Evolutionary conservation across 768 basidiomycete species (phyloP), one percentile per base, ranked within the genome.

Genomic region (Psilocybe tampanensis): DNA sequence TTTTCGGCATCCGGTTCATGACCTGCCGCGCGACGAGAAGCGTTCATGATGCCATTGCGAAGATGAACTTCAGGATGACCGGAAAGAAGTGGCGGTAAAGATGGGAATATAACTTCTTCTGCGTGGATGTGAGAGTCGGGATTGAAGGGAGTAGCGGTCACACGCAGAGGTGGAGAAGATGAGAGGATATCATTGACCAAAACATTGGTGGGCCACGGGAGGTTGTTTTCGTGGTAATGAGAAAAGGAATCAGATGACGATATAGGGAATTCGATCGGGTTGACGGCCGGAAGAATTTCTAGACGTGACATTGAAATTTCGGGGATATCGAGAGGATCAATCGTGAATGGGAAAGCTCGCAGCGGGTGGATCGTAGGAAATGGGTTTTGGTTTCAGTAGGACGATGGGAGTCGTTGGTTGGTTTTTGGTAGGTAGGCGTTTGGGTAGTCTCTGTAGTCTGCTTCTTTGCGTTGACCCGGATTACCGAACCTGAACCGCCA

Each of bases 401-500:
- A 39, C n/a, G 52, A 29, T 52, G 56, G 52, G 51, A 50, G 21
- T 34, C 32, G 43, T 36, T 58, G 51, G 58, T 49, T 52, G 51
- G 34, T 56, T 53, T 44, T 55, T 9, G 50, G 49, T 49, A 44
- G 44, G 48, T 48, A 39, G 48, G 13, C 17, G 45, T 56, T 56
- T 58, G 56, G 50, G 45, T 43, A 59, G 60, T 64, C 56, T 51
- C 55, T 62, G 51, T 49, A 55, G 53, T 60, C 55, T 64, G 51
- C 51, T 57, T 66, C 44, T 58, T 29, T 69, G 63, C 63, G 62
- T 71, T 68, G 75, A 75, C 76, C 80, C 72, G 74, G 72, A 77
- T 81, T 86, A 86, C 85, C 85, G 83, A 84, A 71, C 85, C 84
- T 81, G 75, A 77, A 81, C 89, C 89, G 86, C 89, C 86, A 80